A percentile compares a stretch with the other conserved stretches of the same genome.
Conservation (phyloP, 2,329 filamentous ascomycete genomes). For the Pseudopithomyces chartarum region DNA sequence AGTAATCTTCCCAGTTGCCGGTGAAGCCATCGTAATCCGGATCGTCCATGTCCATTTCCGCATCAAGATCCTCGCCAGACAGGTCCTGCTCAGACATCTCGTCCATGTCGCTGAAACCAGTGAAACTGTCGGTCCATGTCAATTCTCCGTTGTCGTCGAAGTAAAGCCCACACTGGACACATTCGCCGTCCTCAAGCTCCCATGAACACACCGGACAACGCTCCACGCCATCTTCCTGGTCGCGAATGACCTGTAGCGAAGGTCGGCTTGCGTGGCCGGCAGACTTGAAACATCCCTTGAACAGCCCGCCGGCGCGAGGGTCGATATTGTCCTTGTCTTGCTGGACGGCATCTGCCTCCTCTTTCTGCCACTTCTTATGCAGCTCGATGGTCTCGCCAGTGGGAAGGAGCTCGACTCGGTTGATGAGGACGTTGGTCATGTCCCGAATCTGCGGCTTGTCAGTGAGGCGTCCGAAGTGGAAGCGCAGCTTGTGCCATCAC, state of each 20-base stretch:
- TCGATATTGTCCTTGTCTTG: slow-evolving; percentile 62
- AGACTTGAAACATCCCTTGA: slow-evolving; percentile 63
- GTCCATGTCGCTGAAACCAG: slow-evolving; percentile 53
- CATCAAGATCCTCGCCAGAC: slow-evolving; percentile 48
- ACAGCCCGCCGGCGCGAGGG: slow-evolving; percentile 60
- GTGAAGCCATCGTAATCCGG: slow-evolving; percentile 40
- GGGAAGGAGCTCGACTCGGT: slow-evolving; percentile 64
- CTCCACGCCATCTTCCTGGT: slow-evolving; percentile 64
- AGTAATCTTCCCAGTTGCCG: slow-evolving; percentile 38
- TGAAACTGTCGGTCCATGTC: slow-evolving; percentile 45
- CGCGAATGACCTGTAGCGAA: slow-evolving; percentile 53
- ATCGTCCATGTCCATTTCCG: slow-evolving; percentile 49
- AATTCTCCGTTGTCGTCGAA: slow-evolving; percentile 54
- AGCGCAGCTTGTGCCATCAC: slow-evolving; percentile 20
- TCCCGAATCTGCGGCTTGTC: slow-evolving; percentile 60
- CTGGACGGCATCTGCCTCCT: slow-evolving; percentile 65
- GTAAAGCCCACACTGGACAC: slow-evolving; percentile 58
- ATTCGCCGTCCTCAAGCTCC: slow-evolving; percentile 67
- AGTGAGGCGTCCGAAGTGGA: not conserved
- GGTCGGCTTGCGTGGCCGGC: slow-evolving; percentile 23
- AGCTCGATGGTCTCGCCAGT: slow-evolving; percentile 67
- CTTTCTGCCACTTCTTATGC: slow-evolving; percentile 61
- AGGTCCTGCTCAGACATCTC: slow-evolving; percentile 47
- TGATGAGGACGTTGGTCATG: slow-evolving; percentile 66
- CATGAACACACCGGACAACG: slow-evolving; percentile 67